phyloP scores from a whole-genome alignment of 108 stramenopile species.

The Aureococcus anophagefferens region DNA sequence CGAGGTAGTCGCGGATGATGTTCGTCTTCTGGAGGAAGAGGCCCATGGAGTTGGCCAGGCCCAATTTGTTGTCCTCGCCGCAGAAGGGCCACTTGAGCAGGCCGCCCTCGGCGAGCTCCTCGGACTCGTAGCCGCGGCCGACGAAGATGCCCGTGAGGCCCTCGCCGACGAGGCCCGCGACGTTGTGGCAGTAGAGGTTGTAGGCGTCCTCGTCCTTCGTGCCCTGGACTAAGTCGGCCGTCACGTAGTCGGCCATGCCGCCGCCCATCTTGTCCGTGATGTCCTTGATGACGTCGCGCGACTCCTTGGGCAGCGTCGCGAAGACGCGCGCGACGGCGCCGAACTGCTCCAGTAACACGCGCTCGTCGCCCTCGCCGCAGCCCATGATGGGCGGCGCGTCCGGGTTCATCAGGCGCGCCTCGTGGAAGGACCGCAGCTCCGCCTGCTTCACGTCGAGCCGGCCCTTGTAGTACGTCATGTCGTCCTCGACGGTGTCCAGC shows the following conservation, averaged over 20 bases:
- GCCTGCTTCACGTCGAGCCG: slow-evolving; percentile 68
- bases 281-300: slow-evolving; percentile 73
- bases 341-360: slow-evolving; percentile 75
- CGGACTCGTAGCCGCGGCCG: slow-evolving; percentile 60
- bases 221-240: slow-evolving; percentile 91
- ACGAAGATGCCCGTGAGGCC: slow-evolving; percentile 90
- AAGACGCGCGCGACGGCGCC: slow-evolving; percentile 75
- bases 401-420: slow-evolving; percentile 72
- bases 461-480: slow-evolving; percentile 75
- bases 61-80: slow-evolving; percentile 19
- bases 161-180: slow-evolving; percentile 95
- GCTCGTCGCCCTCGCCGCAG: slow-evolving; percentile 89
- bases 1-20: slow-evolving; percentile 98
- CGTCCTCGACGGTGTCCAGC: slow-evolving; percentile 97
- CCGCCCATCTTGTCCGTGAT: slow-evolving; percentile 92
- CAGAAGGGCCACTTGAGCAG: slow-evolving; percentile 14
- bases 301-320: slow-evolving; percentile 44
- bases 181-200: slow-evolving; percentile 95
- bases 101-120: slow-evolving; percentile 41
- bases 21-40: slow-evolving; percentile 98
- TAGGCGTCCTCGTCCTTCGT: slow-evolving; percentile 76
- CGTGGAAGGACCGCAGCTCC: slow-evolving; percentile 66
- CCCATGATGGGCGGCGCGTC: slow-evolving; percentile 66
- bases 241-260: slow-evolving; percentile 96
- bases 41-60: slow-evolving; percentile 91